Evolutionary conservation across 345 rosid genomes (phyloP).

Genomic region (Lepidium didymum): DNA sequence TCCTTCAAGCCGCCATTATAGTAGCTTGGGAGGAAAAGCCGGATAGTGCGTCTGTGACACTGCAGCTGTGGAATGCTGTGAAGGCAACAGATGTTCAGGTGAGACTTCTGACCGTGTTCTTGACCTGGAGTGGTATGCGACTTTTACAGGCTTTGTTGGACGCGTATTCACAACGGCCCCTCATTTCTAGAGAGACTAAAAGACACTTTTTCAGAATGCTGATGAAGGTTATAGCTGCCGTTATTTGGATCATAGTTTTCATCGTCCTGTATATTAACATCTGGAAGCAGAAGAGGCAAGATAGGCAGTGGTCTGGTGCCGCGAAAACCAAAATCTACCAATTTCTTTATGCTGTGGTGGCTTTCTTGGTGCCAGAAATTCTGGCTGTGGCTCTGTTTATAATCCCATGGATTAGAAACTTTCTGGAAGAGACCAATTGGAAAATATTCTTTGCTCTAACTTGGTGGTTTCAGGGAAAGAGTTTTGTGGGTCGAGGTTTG

Average conservation of each 20-base stretch:
- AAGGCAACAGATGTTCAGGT: slow-evolving; percentile 39
- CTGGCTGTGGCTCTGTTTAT: slow-evolving; percentile 72
- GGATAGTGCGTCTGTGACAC: slow-evolving; percentile 27
- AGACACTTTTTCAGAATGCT: slow-evolving; percentile 71
- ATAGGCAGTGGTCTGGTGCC: slow-evolving; percentile 40
- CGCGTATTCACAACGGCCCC: slow-evolving; percentile 50
- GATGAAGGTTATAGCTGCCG: slow-evolving; percentile 59
- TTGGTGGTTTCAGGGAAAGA: slow-evolving; percentile 82
- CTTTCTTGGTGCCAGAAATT: slow-evolving; percentile 65
- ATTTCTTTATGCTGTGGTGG: slow-evolving; percentile 60
- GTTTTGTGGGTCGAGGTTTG: slow-evolving; percentile 77
- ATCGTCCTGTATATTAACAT: slow-evolving; percentile 60
- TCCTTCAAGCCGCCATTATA: slow-evolving; percentile 62
- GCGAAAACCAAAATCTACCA: slow-evolving; percentile 41
- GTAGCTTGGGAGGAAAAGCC: slow-evolving; percentile 57
- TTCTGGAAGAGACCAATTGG: slow-evolving; percentile 88
- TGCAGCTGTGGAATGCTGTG: slow-evolving; percentile 56
- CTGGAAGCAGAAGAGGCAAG: slow-evolving; percentile 63
- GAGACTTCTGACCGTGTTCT: slow-evolving; percentile 58
- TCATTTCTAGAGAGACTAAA: slow-evolving; percentile 73
- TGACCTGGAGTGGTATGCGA: slow-evolving; percentile 87
- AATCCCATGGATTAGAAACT: slow-evolving; percentile 87
- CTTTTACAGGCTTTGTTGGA: slow-evolving; percentile 78
- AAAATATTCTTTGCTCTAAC: slow-evolving; percentile 53
- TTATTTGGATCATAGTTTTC: slow-evolving; percentile 63